Base-by-base conservation (phyloP, 805 yeast genomes). In the Yamadazyma endophytica region DNA sequence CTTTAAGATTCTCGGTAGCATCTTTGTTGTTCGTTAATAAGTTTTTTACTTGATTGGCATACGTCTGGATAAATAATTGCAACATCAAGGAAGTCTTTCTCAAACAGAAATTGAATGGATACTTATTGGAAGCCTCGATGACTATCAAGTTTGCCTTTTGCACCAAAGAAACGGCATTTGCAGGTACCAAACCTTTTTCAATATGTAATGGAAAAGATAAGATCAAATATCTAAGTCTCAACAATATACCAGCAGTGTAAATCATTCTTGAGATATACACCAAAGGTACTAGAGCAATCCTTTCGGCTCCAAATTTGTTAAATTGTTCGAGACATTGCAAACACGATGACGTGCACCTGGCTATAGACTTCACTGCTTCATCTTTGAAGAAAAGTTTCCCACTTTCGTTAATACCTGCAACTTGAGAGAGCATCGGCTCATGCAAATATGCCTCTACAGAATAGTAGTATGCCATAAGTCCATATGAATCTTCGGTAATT, bases 391-490 rank as follows among this genome's bases (percentile, higher is more conserved):
- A 35, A 1, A 39, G 14, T 9, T 25, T 31, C 3, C 43, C 43
- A 20, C 24, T 28, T 13, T 47, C 41, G 21, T 21, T 20, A 1
- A 31, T 29, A 9, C 43, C 47, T 11, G 49, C 43, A 5, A 54
- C 43, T 20, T 44, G 42, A 9, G 49, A 52, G 31, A 60, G 49
- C 23, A 58, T 53, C 34, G 82, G 83, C 48, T 80, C 85, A 45
- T 77, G 74, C 11, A 80, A 53, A 48, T 75, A 79, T 0, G 85
- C 85, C 47, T 79, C 81, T 15, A 79, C 79, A 1, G 84, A 73
- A 45, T 71, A 75, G 45, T 64, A 73, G 50, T 69, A 78, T 6
- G 39, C 31, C 5, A 28, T 16, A 6, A 29, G 14, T 8, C 25
- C 32, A 13, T 21, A 23, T 11, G 20, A 9, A 21, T 70, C 64